phyloP scores from a whole-genome alignment of 1,284 basidiomycete species.

The Golubevia pallescens region DNA sequence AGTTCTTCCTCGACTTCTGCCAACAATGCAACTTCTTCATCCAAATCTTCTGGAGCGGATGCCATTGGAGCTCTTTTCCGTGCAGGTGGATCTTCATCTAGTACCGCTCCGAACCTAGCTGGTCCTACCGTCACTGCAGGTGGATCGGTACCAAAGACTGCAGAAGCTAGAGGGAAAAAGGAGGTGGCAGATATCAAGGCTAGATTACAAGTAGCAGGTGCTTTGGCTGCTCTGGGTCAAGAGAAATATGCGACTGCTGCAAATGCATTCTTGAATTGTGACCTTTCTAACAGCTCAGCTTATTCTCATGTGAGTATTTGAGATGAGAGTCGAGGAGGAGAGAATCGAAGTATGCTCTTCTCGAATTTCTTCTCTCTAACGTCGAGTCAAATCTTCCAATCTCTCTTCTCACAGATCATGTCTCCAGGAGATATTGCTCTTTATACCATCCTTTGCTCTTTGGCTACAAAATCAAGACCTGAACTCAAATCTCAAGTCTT shows the following conservation, averaged over 20 bases:
- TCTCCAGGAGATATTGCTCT: constrained; percentile 43
- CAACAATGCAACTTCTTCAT: constrained; percentile 22
- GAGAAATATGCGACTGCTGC: constrained; percentile 29
- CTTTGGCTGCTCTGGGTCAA: constrained; percentile 30
- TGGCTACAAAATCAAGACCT: constrained; percentile 33
- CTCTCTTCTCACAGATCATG: constrained; percentile 19
- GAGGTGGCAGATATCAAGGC: constrained; percentile 30
- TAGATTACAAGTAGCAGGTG: constrained; percentile 33
- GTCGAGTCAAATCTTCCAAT: not conserved
- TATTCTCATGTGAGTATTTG: constrained; percentile 9
- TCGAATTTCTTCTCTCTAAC: not conserved
- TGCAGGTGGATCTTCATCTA: constrained; percentile 30
- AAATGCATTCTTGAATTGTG: constrained; percentile 23
- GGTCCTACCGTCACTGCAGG: not conserved
- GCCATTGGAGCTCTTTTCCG: constrained; percentile 59
- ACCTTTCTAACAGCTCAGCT: constrained; percentile 9
- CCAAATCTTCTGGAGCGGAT: constrained; percentile 35
- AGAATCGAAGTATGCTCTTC: not conserved
- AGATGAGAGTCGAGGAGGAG: not conserved
- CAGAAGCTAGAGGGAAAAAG: constrained; percentile 18
- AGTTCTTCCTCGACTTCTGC: constrained; percentile 30
- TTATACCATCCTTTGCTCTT: constrained; percentile 35
- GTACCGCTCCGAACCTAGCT: constrained; percentile 8
- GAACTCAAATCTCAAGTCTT: constrained; percentile 27
- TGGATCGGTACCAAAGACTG: constrained; percentile 13